Evolutionary conservation across 768 basidiomycete genomes (phyloP).

Genomic region (Tephrocybe sp.): DNA sequence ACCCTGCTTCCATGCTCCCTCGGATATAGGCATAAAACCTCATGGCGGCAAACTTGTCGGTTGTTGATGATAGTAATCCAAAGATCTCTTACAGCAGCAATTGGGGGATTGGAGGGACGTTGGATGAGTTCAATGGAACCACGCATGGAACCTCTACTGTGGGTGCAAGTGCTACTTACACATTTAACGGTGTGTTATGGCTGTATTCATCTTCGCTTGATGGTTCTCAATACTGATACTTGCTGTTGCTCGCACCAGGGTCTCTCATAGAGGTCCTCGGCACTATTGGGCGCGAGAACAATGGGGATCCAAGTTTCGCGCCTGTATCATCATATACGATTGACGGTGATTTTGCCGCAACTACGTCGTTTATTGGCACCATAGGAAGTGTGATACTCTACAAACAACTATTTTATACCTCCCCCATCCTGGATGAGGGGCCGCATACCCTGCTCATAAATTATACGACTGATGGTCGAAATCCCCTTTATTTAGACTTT

Average conservation of each 20-base stretch:
- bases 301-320: conserved; percentile 5
- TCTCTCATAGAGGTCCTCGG: conserved; percentile 14
- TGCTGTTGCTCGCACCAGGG: not conserved
- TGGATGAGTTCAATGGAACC: conserved; percentile 1
- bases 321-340: conserved; percentile 5
- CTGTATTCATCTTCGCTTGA: not conserved
- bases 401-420: conserved; percentile 2
- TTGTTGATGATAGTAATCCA: conserved; percentile 7
- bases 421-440: not conserved
- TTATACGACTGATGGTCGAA: conserved; percentile 1
- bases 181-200: conserved; percentile 3
- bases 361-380: not conserved
- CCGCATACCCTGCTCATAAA: conserved; percentile 2
- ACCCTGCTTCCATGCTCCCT: too few relatives aligned
- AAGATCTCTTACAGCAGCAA: not conserved
- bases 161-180: conserved; percentile 3
- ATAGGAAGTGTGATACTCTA: not conserved
- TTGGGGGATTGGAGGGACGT: conserved; percentile 1
- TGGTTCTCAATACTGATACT: not conserved
- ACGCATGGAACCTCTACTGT: conserved; percentile 9
- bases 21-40: too few relatives aligned
- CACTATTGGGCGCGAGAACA: conserved; percentile 8
- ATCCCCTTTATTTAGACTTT: conserved; percentile 9
- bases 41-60: conserved; percentile 19
- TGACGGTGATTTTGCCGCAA: not conserved